Evolutionary conservation across 768 basidiomycete species (phyloP), one percentile per base, ranked within the genome.

Genomic region (Lentinula raphanica): DNA sequence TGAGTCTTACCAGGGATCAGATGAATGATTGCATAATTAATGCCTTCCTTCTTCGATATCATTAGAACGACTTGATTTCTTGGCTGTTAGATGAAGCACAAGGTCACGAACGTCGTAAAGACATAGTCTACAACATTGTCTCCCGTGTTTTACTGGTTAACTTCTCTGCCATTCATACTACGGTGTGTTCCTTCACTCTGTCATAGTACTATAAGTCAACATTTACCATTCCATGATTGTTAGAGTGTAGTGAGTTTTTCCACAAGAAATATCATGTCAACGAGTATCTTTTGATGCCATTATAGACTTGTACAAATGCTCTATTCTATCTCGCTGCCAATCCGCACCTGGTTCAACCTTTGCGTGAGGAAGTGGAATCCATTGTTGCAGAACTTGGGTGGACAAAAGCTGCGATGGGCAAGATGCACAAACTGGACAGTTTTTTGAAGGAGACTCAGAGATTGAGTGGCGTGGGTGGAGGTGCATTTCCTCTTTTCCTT

Each of bases 361-460:
- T 77, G 49, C 65, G 74, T 1, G 66, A 72, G 40, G 76, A 76
- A 58, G 65, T 71, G 1, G 70, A 71, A 39, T 40, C 45, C 3
- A 60, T 67, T 1, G 63, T 74, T 17, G 45, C 42, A 2, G 63
- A 69, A 28, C 59, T 74, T 4, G 73, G 74, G 25, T 80, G 78
- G 76, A 70, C 71, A 3, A 81, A 80, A 62, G 65, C 64, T 13
- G 71, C 74, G 0, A 62, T 79, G 58, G 67, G 66, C 31, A 66
- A 67, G 54, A 75, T 79, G 75, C 62, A 56, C 44, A 72, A 72
- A 58, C 39, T 79, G n/a, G 79, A 81, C 62, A 79, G 78, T 61
- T 78, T 80, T 63, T 25, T 80, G 45, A 76, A 74, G 51, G 79
- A 81, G 64, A 65, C 69, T 12, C 68, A 71, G 61, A 63, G 77